Percentiles rank a stretch among this genome's conserved stretches.
These are phyloP conservation scores for Lipomyces spencermartinsiae DNA, from an alignment of 805 yeast species.

Conservation along the genomic window DNA sequence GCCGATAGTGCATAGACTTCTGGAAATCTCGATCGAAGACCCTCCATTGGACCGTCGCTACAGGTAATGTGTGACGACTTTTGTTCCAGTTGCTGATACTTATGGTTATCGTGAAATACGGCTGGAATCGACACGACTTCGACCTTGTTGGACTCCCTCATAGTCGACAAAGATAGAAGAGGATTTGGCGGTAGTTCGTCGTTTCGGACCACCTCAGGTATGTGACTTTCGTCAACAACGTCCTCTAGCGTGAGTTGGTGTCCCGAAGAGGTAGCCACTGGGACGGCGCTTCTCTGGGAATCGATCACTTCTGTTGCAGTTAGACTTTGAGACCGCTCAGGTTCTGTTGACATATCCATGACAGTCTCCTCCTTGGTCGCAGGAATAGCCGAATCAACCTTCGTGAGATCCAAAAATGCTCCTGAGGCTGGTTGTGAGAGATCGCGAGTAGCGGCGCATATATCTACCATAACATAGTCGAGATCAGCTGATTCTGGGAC, in stretches of 20 bases:
- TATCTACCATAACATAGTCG: neutral
- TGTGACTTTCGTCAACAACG: constrained; percentile 14
- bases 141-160: neutral
- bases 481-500: neutral
- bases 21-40: too few relatives aligned
- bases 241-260: constrained; percentile 27
- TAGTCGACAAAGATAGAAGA: neutral
- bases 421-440: neutral
- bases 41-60: too few relatives aligned
- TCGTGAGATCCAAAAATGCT: neutral
- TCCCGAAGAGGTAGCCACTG: neutral
- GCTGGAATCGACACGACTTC: neutral
- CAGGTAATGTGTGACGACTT: too few relatives aligned
- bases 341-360: neutral
- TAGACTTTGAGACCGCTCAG: neutral
- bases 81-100: too few relatives aligned
- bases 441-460: neutral
- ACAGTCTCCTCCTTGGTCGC: neutral
- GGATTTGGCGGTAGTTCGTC: constrained; percentile 19
- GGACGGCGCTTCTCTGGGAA: neutral
- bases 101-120: too few relatives aligned
- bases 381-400: neutral
- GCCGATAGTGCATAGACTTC: neutral
- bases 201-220: constrained; percentile 22
- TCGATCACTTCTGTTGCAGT: neutral